Evolutionary conservation across 2,329 filamentous ascomycete genomes (phyloP).

Genomic region (Pleomassaria siparia): DNA sequence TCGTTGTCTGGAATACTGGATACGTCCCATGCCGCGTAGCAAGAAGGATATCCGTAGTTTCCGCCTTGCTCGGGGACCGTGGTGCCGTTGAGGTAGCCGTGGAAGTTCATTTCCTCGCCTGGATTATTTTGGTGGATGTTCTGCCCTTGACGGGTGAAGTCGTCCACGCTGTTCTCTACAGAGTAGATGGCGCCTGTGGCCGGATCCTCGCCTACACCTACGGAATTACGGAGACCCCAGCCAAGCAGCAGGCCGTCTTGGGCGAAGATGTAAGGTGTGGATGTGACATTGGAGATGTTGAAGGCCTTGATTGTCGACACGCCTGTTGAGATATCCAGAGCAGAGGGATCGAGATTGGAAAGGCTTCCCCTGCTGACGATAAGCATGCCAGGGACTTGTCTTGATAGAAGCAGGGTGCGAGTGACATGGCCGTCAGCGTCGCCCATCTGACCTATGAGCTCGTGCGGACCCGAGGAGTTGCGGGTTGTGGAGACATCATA

Average conservation of each 20-base stretch:
- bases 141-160: conserved; percentile 58
- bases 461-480: conserved; percentile 51
- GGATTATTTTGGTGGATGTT: conserved; percentile 71
- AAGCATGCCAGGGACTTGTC: conserved; percentile 55
- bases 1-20: conserved; percentile 51
- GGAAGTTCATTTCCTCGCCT: conserved; percentile 73
- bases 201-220: conserved; percentile 68
- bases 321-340: conserved; percentile 56
- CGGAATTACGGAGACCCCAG: conserved; percentile 74
- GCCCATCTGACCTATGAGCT: conserved; percentile 64
- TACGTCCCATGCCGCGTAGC: conserved; percentile 67
- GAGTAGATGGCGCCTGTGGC: conserved; percentile 50
- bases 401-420: conserved; percentile 66
- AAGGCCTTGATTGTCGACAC: conserved; percentile 69
- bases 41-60: conserved; percentile 73
- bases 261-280: conserved; percentile 49
- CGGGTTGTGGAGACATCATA: conserved; percentile 59
- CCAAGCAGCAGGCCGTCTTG: conserved; percentile 56
- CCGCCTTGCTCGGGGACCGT: conserved; percentile 43
- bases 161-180: conserved; percentile 72
- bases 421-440: conserved; percentile 60
- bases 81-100: conserved; percentile 62
- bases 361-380: conserved; percentile 67
- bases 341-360: conserved; percentile 61
- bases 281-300: conserved; percentile 50